Evolutionary conservation across 1,284 basidiomycete genomes (phyloP).

Genomic region (Trichosporon inkin): DNA sequence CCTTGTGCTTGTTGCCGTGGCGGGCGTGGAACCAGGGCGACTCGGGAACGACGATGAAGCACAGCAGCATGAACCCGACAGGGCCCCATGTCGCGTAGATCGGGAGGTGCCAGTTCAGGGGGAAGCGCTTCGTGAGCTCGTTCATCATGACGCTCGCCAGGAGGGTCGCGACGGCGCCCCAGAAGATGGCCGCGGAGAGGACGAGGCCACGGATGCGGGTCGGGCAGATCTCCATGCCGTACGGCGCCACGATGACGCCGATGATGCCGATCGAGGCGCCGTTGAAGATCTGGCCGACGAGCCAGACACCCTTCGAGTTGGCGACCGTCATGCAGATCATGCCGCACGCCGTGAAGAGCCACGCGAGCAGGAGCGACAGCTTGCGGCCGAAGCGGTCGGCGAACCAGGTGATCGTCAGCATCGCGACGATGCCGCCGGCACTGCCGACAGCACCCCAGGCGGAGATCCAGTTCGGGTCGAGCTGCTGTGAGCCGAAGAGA

Average conservation of each 20-base stretch:
- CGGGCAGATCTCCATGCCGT: constrained; percentile 20
- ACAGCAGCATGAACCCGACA: constrained; percentile 18
- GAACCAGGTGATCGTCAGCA: constrained; percentile 9
- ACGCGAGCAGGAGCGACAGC: constrained; percentile 14
- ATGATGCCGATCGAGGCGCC: constrained; percentile 20
- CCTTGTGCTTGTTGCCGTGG: constrained; percentile 21
- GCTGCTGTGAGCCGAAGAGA: background rate
- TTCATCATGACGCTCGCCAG: constrained; percentile 20
- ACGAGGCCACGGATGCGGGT: constrained; percentile 14
- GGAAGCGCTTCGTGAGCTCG: constrained; percentile 14
- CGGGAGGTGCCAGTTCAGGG: constrained; percentile 17
- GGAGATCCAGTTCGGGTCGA: constrained; percentile 23
- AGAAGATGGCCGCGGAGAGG: constrained; percentile 12
- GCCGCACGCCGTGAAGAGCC: constrained; percentile 13
- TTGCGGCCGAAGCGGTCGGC: constrained; percentile 28
- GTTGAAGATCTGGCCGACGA: constrained; percentile 14
- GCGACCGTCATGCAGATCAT: constrained; percentile 10
- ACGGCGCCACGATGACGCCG: constrained; percentile 6
- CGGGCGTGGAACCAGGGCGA: constrained; percentile 25
- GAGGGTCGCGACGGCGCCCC: background rate
- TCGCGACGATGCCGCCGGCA: constrained; percentile 14
- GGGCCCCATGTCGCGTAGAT: constrained; percentile 20
- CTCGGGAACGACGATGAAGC: constrained; percentile 18
- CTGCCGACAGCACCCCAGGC: constrained; percentile 24
- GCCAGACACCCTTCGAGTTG: constrained; percentile 5